These are phyloP conservation scores for Macroventuria anomochaeta DNA, from an alignment of 2,329 filamentous ascomycete genomes.

Conservation along the genomic window DNA sequence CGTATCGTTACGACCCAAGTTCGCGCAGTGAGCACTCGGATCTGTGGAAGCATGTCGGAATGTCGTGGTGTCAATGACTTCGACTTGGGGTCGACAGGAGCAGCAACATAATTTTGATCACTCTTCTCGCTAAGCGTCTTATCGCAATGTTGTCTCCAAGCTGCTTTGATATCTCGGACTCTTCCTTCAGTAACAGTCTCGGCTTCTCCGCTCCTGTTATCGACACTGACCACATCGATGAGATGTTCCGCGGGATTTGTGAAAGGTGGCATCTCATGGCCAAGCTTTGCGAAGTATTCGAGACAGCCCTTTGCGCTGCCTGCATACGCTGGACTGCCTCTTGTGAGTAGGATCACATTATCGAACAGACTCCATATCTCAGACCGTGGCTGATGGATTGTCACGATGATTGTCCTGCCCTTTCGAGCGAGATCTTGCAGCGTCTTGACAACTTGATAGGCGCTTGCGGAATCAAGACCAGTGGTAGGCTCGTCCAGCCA, in stretches of 20 bases:
- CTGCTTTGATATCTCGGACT: conserved; percentile 65
- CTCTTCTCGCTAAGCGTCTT: conserved; percentile 24
- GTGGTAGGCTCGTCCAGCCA: conserved; percentile 84
- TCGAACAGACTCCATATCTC: conserved; percentile 83
- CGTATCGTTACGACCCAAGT: conserved; percentile 75
- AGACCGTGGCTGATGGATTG: conserved; percentile 78
- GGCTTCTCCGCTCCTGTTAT: conserved; percentile 71
- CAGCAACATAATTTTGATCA: background rate
- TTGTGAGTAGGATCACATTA: conserved; percentile 71
- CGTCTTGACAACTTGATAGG: conserved; percentile 74
- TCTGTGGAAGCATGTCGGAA: conserved; percentile 67
- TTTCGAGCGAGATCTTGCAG: conserved; percentile 71
- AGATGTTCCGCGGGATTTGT: conserved; percentile 80
- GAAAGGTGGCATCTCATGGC: conserved; percentile 70
- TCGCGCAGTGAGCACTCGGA: conserved; percentile 69
- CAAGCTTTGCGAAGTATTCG: conserved; percentile 67
- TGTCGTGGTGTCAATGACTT: conserved; percentile 47
- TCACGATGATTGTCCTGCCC: conserved; percentile 74
- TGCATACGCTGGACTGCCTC: conserved; percentile 72
- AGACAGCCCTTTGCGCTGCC: conserved; percentile 65
- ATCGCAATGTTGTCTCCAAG: conserved; percentile 58
- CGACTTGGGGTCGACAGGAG: conserved; percentile 6
- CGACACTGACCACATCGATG: conserved; percentile 76
- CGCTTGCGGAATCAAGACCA: conserved; percentile 75
- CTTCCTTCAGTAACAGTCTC: conserved; percentile 66